Conservation (phyloP, 495 filamentous ascomycete species). For the Podospora pseudocomata region DNA sequence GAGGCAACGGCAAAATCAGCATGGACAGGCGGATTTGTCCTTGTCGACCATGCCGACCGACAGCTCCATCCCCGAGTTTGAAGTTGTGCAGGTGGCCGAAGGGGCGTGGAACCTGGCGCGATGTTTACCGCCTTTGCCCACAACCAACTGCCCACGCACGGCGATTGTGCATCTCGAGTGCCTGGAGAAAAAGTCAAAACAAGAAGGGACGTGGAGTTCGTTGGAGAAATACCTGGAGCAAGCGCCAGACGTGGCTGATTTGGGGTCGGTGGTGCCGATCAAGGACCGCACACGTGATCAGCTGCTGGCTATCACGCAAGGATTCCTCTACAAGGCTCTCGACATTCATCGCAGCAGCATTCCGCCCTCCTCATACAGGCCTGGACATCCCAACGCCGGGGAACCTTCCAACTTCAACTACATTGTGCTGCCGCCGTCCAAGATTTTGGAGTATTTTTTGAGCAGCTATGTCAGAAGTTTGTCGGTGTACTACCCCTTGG, state of each 20-base stretch:
- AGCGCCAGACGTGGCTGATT: constrained; percentile 36
- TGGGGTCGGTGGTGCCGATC: constrained; percentile 47
- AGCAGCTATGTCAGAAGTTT: constrained; percentile 56
- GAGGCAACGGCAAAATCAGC: constrained; percentile 18
- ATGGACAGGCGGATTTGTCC: constrained; percentile 24
- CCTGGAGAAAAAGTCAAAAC: constrained; percentile 54
- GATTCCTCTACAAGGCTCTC: constrained; percentile 60
- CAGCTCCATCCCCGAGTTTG: constrained; percentile 44
- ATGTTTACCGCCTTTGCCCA: constrained; percentile 51
- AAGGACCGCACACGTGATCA: constrained; percentile 54
- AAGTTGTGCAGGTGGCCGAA: constrained; percentile 51
- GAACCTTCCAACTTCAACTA: constrained; percentile 48
- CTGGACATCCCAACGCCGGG: constrained; percentile 28
- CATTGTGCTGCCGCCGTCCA: constrained; percentile 54
- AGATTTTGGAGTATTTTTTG: constrained; percentile 59
- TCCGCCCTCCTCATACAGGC: not conserved
- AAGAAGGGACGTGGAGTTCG: constrained; percentile 46
- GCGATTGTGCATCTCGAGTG: constrained; percentile 56
- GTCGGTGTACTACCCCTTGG: constrained; percentile 55
- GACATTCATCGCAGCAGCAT: constrained; percentile 52
- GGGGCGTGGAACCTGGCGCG: constrained; percentile 55
- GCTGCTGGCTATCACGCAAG: constrained; percentile 60
- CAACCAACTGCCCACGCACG: constrained; percentile 52
- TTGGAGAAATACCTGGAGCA: constrained; percentile 40
- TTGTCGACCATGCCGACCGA: constrained; percentile 21